Conservation (phyloP, 148 eudicot genomes). For the Silene conica region DNA sequence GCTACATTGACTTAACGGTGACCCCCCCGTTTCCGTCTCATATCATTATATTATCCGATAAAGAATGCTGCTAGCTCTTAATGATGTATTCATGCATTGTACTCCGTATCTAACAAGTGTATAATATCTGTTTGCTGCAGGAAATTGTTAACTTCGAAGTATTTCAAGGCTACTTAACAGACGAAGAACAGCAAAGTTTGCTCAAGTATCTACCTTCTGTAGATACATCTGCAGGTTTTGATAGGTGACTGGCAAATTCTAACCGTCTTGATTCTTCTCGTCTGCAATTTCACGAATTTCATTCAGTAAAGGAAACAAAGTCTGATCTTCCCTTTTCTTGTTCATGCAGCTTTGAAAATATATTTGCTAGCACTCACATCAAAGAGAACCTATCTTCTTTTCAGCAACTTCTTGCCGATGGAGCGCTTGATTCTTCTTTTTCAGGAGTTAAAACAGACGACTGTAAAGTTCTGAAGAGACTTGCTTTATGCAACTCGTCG, state of each 20-base stretch:
- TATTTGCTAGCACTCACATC: conserved; percentile 62
- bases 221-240: conserved; percentile 46
- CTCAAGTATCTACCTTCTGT: conserved; percentile 61
- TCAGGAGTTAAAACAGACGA: conserved; percentile 52
- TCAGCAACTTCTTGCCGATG: conserved; percentile 77
- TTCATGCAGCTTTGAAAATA: conserved; percentile 52
- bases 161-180: conserved; percentile 49
- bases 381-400: conserved; percentile 67
- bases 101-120: conserved; percentile 10
- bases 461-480: conserved; percentile 52
- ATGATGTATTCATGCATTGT: not conserved
- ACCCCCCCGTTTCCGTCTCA: conserved; percentile 29
- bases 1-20: conserved; percentile 63
- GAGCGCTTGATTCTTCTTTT: conserved; percentile 58
- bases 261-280: not conserved
- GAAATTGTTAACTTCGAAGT: conserved; percentile 59
- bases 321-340: conserved; percentile 12
- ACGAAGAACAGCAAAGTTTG: conserved; percentile 67
- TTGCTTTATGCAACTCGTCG: conserved; percentile 50
- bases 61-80: conserved; percentile 6
- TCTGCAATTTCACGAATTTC: not conserved
- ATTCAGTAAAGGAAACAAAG: not conserved
- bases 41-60: not conserved
- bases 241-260: conserved; percentile 38
- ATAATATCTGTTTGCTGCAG: conserved; percentile 37